Evolutionary conservation across 139 green algal species (phyloP).

Genomic region (Micromonas pusilla): DNA sequence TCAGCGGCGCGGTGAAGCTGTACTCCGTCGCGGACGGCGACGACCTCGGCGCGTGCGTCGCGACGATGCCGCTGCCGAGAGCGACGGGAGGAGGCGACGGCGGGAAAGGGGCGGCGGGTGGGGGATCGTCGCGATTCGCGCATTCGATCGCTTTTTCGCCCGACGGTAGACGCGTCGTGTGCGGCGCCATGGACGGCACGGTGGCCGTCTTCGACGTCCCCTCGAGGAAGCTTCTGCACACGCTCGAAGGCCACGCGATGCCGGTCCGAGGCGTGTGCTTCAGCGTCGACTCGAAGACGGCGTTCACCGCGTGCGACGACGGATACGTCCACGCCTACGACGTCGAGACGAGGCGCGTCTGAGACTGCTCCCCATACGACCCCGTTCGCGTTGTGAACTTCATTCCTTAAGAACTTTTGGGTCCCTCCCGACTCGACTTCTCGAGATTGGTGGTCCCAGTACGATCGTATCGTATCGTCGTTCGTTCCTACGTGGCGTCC

Average conservation of each 20-base stretch:
- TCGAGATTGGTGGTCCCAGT: too few relatives aligned
- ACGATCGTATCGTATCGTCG: too few relatives aligned
- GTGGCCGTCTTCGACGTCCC: constrained; percentile 21
- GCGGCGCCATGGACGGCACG: constrained; percentile 20
- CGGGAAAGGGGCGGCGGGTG: too few relatives aligned
- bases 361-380: too few relatives aligned
- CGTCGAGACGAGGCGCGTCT: too few relatives aligned
- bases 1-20: not conserved
- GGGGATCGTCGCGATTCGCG: too few relatives aligned
- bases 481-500: too few relatives aligned
- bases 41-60: not conserved
- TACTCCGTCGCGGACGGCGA: not conserved
- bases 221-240: not conserved
- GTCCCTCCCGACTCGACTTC: too few relatives aligned
- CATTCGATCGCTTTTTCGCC: not conserved
- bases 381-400: too few relatives aligned
- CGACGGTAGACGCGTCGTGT: constrained; percentile 14
- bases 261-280: constrained; percentile 24
- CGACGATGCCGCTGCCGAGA: not conserved
- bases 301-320: constrained; percentile 83
- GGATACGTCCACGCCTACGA: constrained; percentile 78
- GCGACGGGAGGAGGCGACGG: too few relatives aligned
- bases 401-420: too few relatives aligned
- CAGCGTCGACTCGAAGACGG: constrained; percentile 32
- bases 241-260: constrained; percentile 5